Conservation (phyloP, 2,329 filamentous ascomycete species). For the Pseudocercospora cruenta region DNA sequence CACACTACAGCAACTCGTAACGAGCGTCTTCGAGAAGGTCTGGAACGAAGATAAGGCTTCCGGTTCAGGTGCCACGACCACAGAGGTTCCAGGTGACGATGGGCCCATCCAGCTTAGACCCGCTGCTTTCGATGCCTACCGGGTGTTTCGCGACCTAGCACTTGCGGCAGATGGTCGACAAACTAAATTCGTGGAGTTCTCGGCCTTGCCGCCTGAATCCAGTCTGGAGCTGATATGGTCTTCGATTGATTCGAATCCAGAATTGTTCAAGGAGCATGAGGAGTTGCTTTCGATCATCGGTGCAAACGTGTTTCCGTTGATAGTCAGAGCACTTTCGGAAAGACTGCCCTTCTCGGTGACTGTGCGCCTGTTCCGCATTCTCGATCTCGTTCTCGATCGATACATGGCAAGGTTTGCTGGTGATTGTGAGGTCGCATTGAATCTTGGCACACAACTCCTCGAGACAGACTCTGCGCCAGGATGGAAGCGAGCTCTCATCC, state of each 20-base stretch:
- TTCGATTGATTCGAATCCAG: conserved; percentile 81
- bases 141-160: conserved; percentile 87
- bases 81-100: conserved; percentile 69
- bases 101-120: conserved; percentile 69
- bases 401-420: conserved; percentile 74
- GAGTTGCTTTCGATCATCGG: conserved; percentile 82
- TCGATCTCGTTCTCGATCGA: conserved; percentile 78
- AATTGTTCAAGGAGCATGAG: conserved; percentile 74
- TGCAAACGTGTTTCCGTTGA: conserved; percentile 77
- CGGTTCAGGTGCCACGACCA: conserved; percentile 59
- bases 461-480: conserved; percentile 76
- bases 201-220: conserved; percentile 77
- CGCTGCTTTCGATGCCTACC: conserved; percentile 83
- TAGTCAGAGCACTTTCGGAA: conserved; percentile 76
- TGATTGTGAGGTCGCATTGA: conserved; percentile 82
- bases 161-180: conserved; percentile 82
- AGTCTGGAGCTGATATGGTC: conserved; percentile 91
- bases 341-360: conserved; percentile 79
- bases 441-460: conserved; percentile 79
- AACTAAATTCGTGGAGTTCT: conserved; percentile 79
- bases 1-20: conserved; percentile 92
- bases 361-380: conserved; percentile 77
- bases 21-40: conserved; percentile 91
- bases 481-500: conserved; percentile 88
- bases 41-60: conserved; percentile 72